Base-by-base conservation (phyloP, 352 stramenopile species). In the Globisporangium abappressorium region DNA sequence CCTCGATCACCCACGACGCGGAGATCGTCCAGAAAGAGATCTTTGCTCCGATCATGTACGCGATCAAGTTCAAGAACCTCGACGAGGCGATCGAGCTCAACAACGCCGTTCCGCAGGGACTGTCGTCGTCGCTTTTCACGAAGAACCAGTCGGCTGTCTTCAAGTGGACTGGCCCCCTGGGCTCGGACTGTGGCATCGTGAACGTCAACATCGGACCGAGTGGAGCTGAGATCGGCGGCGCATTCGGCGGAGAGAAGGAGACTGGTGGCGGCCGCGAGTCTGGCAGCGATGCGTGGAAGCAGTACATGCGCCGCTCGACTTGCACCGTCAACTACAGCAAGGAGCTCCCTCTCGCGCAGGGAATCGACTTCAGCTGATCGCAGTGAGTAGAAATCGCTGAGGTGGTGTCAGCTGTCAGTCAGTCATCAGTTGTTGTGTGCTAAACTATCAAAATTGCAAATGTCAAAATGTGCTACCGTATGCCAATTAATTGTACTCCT, bases 311-410 rank as follows among this genome's bases (percentile, higher is more conserved):
- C 36, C 89, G 93, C n/a, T 96, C 85, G 22, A 98, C 93, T 61
- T 97, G 90, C 79, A 98, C 93, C 41, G 87, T 98, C 73, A 98
- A 98, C 80, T 87, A 97, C 77, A 95, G 91, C 75, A 94, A 97
- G 73, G 84, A 93, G 68, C 79, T 98, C 9, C 92, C 92, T 28
- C 87, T 98, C 28, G 93, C 93, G 0, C 93, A 98, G 72, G 93
- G 93, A 65, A 98, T 98, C 63, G 89, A 97, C 73, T 98, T 98
- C 64, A 87, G 72, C 66, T 96, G 30, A 62, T 62, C 33, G 43
- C 18, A 51, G 43, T 2, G 15, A 51, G 43, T 51, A 51, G 43
- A 24, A 51, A 22, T n/a, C 43, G 43, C 26, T n/a, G 20, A n/a
- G 22, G 11, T 55, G 20, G 30, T 55, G 20, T 12, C 30, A 5